Evolutionary conservation across 176 grass and related monocot genomes (phyloP).

Genomic region (Avena insularis): DNA sequence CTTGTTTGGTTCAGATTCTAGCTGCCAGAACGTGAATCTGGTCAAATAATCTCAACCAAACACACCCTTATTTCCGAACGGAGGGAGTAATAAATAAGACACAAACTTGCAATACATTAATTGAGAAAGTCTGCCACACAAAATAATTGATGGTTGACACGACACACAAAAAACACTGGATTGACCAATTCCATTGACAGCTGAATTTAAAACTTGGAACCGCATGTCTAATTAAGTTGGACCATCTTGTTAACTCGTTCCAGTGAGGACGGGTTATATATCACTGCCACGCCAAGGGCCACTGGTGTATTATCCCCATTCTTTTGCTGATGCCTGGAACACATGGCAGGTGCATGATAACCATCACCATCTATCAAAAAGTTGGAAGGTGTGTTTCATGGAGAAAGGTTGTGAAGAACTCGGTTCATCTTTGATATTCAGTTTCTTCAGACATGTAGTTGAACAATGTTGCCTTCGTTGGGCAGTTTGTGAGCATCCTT

Average conservation of each 20-base stretch:
- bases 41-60: too few species aligned
- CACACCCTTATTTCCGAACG: too few species aligned
- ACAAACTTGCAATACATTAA: not conserved
- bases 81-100: not conserved
- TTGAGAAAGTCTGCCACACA: not conserved
- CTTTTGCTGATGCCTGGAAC: not conserved
- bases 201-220: not conserved
- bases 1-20: too few species aligned
- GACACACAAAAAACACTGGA: not conserved
- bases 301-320: not conserved
- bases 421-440: not conserved
- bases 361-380: not conserved
- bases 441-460: not conserved
- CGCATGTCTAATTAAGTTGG: not conserved
- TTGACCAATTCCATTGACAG: not conserved
- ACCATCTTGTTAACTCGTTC: not conserved
- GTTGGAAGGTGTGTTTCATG: not conserved
- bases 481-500: not conserved
- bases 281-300: not conserved
- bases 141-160: not conserved
- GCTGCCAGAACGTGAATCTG: too few species aligned
- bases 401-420: not conserved
- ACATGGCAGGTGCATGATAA: too few species aligned
- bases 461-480: not conserved
- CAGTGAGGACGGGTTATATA: not conserved